Conservation (phyloP, 148 eudicot species). For the Cornus kousa region DNA sequence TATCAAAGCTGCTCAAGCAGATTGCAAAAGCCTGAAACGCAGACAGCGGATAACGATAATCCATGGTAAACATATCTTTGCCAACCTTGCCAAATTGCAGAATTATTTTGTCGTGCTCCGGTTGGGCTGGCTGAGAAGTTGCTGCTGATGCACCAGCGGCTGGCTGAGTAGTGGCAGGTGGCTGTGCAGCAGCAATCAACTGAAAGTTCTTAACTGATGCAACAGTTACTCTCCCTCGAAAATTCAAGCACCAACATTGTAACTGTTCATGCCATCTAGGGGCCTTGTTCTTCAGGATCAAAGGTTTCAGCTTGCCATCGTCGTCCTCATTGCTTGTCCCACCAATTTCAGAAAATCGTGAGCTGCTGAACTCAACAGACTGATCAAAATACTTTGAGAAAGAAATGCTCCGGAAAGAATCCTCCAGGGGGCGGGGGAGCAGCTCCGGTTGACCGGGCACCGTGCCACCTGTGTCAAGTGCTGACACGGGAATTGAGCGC, state of each 20-base stretch:
- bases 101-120: constrained; percentile 51
- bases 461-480: constrained; percentile 39
- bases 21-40: constrained; percentile 68
- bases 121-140: constrained; percentile 19
- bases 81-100: constrained; percentile 43
- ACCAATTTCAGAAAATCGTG: constrained; percentile 45
- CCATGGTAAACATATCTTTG: constrained; percentile 50
- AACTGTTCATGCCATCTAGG: constrained; percentile 36
- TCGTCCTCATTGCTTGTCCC: constrained; percentile 22
- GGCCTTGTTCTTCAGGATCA: constrained; percentile 29
- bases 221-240: constrained; percentile 29
- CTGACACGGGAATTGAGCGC: constrained; percentile 53
- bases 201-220: constrained; percentile 35
- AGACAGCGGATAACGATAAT: constrained; percentile 45
- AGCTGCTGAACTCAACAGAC: constrained; percentile 51
- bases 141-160: constrained; percentile 24
- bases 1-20: constrained; percentile 67
- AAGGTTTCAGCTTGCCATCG: constrained; percentile 31
- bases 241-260: constrained; percentile 33
- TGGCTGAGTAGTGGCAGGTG: constrained; percentile 4
- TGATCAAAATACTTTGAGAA: constrained; percentile 43
- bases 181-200: constrained; percentile 20
- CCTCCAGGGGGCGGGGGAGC: constrained; percentile 47
- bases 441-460: constrained; percentile 56
- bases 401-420: constrained; percentile 56